Conservation (phyloP, 352 stramenopile genomes). For the Pythium sukuiense region DNA sequence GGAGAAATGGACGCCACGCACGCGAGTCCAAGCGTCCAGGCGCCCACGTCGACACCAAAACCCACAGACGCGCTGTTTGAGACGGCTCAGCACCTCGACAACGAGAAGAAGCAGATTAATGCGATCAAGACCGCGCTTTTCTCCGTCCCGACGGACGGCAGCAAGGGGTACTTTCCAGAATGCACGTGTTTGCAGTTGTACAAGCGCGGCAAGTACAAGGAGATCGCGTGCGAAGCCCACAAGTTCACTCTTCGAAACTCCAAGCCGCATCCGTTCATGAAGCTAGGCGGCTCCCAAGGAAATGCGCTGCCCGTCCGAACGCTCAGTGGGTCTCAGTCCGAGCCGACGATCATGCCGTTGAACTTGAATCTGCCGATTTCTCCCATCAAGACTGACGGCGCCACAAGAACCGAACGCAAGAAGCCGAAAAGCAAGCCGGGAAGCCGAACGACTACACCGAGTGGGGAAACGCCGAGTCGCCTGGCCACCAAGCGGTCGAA, state of each 20-base stretch:
- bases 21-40: neutral
- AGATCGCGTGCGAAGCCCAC: constrained; percentile 52
- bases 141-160: neutral
- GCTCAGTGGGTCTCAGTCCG: constrained; percentile 17
- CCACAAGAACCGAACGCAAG: neutral
- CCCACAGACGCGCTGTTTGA: constrained; percentile 19
- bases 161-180: constrained; percentile 25
- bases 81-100: constrained; percentile 16
- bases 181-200: constrained; percentile 45
- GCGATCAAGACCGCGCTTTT: constrained; percentile 16
- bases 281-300: neutral
- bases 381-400: constrained; percentile 11
- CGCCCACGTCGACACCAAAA: neutral
- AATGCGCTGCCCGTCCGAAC: neutral
- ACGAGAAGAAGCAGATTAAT: constrained; percentile 21
- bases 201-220: constrained; percentile 52
- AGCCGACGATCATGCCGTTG: constrained; percentile 6
- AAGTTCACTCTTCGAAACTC: constrained; percentile 63
- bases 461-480: neutral
- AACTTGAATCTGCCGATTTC: constrained; percentile 18
- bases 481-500: constrained; percentile 2
- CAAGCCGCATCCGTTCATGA: constrained; percentile 37
- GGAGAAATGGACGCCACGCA: neutral
- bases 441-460: constrained; percentile 4
- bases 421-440: constrained; percentile 18